Evolutionary conservation across 2,329 filamentous ascomycete species (phyloP).

Genomic region (Fusarium sp.): DNA sequence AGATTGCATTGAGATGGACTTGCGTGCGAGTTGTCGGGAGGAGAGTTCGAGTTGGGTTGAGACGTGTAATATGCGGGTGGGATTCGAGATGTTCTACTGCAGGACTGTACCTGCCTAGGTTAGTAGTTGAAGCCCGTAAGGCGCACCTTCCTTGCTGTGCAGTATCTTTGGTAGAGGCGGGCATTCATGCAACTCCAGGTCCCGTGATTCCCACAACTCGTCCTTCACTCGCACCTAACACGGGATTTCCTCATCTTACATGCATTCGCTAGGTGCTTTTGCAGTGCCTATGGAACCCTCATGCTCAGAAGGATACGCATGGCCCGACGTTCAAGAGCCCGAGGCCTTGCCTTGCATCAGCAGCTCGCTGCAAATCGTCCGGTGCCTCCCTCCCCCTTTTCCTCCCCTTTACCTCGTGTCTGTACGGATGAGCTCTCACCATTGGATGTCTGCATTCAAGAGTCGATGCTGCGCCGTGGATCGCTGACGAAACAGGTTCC

Average conservation of each 20-base stretch:
- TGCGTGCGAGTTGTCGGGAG: conserved; percentile 15
- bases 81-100: background rate
- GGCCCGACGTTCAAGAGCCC: conserved; percentile 5
- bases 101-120: background rate
- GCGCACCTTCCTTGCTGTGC: background rate
- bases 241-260: conserved; percentile 21
- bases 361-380: conserved; percentile 24
- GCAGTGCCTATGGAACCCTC: background rate
- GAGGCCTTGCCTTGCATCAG: conserved; percentile 25
- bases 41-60: background rate
- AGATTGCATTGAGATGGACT: conserved; percentile 12
- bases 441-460: conserved; percentile 24
- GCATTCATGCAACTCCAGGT: conserved; percentile 18
- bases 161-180: background rate
- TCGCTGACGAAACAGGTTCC: conserved; percentile 39
- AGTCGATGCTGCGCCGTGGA: conserved; percentile 31
- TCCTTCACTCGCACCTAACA: conserved; percentile 1
- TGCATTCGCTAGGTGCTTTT: conserved; percentile 21
- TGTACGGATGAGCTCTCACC: conserved; percentile 14
- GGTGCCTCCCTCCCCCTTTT: conserved; percentile 2
- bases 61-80: background rate
- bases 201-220: conserved; percentile 2
- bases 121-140: background rate
- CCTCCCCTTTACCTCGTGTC: conserved; percentile 5
- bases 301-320: background rate